Evolutionary conservation across 2,329 filamentous ascomycete genomes (phyloP), one percentile per base, ranked within the genome.

Genomic region (Aspergillus luchuensis): DNA sequence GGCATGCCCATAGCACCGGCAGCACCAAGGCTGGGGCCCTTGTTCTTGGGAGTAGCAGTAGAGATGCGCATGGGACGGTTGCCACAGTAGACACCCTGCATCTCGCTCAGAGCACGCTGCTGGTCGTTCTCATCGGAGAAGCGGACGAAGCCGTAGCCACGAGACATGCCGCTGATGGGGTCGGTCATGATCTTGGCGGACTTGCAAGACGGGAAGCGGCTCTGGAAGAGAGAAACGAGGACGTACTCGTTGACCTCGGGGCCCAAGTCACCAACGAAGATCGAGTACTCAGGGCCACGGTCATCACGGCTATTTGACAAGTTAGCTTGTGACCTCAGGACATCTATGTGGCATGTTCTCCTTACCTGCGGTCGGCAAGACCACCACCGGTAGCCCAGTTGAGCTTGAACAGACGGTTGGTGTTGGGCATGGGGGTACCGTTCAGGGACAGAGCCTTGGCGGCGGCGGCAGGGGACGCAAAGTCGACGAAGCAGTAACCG

Each of bases 121-220:
- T 98, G 94, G 74, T 99, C 95, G 68, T 88, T 87, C 82, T 98
- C 94, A 68, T 96, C 92, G 56, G 92, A 92, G 82, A 99, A 99
- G 68, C 95, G 92, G 56, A 99, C 95, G 72, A 99, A 99, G 50
- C 95, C 95, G 73, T 99, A 99, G 59, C 95, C 95, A 65, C 95
- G 92, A 66, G 93, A 97, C 86, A 98, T 94, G 70, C 95, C 95
- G 66, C 91, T 96, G 80, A 98, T 95, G 63, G 95, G 94, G 74
- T 99, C 95, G 63, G 94, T 97, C 95, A 99, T 99, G 80, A 99
- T 99, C 86, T 99, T 99, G 73, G 95, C 95, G 39, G 92, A 97
- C 84, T 98, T 98, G 91, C 94, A 98, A 8, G 92, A 96, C 0
- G 91, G 90, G 84, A 96, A 99, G 63, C 94, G 92, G 74, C 89